Conservation (phyloP, 2,329 filamentous ascomycete species). For the Bipolaris zeicola region DNA sequence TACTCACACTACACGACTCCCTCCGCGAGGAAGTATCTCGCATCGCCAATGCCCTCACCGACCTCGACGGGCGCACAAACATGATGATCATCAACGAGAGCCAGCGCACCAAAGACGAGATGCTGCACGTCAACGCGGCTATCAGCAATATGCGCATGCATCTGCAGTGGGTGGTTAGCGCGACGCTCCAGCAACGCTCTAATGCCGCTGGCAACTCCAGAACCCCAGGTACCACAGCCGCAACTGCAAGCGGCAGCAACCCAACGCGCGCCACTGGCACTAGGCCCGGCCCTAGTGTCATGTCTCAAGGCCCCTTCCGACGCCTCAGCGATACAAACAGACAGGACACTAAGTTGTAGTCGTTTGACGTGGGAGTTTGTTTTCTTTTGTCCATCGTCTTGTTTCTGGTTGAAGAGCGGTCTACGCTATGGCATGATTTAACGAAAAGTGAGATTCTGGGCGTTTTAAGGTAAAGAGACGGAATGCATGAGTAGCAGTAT, state of each 20-base stretch:
- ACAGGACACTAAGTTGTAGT: slow-evolving; percentile 46
- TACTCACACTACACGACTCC: slow-evolving; percentile 65
- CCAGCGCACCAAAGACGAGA: slow-evolving; percentile 65
- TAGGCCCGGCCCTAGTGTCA: slow-evolving; percentile 30
- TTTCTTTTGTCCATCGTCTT: neutral
- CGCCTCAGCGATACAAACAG: slow-evolving; percentile 45
- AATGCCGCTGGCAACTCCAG: slow-evolving; percentile 34
- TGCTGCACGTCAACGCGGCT: slow-evolving; percentile 65
- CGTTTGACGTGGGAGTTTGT: neutral
- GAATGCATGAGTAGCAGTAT: neutral
- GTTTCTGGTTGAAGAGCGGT: slow-evolving; percentile 9
- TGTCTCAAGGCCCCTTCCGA: slow-evolving; percentile 36
- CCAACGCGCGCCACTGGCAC: slow-evolving; percentile 33
- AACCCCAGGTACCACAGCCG: slow-evolving; percentile 29
- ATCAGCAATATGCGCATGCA: slow-evolving; percentile 65
- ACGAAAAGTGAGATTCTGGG: slow-evolving; percentile 23
- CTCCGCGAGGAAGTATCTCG: slow-evolving; percentile 64
- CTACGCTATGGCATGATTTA: slow-evolving; percentile 19
- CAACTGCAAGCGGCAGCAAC: slow-evolving; percentile 29
- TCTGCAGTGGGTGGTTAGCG: slow-evolving; percentile 66
- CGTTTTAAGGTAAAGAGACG: neutral
- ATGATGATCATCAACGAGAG: slow-evolving; percentile 69
- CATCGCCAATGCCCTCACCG: slow-evolving; percentile 60
- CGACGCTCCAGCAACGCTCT: slow-evolving; percentile 55
- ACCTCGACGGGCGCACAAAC: slow-evolving; percentile 64